These are phyloP conservation scores for Colletotrichum eleusines DNA, from an alignment of 2,329 filamentous ascomycete genomes.

Conservation along the genomic window DNA sequence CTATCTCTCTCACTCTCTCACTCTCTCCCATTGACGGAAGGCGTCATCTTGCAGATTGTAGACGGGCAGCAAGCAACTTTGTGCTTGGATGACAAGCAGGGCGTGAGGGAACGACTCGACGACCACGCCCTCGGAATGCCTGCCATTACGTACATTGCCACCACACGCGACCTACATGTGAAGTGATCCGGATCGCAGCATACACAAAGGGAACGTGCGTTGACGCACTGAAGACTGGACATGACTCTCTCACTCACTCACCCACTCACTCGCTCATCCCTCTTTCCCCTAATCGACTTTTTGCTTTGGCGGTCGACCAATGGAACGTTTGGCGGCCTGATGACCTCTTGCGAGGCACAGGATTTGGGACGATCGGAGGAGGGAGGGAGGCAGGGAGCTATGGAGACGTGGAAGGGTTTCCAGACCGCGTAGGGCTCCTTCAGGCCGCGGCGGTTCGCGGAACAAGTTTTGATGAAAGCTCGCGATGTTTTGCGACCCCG, in stretches of 20 bases:
- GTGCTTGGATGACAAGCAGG: too few relatives aligned
- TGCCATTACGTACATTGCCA: not conserved
- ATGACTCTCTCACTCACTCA: conserved; percentile 4
- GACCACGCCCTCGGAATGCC: not conserved
- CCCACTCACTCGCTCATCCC: too few relatives aligned
- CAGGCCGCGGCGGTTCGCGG: conserved; percentile 24
- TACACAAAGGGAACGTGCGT: conserved; percentile 3
- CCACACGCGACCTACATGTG: not conserved
- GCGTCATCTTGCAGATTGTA: conserved; percentile 14
- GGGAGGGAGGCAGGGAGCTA: conserved; percentile 52
- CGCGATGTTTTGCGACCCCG: conserved; percentile 11
- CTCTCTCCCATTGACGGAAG: not conserved
- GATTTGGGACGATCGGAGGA: conserved; percentile 60
- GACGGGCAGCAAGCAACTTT: not conserved
- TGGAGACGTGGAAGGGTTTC: conserved; percentile 44
- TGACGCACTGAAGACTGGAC: not conserved
- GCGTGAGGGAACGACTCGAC: not conserved
- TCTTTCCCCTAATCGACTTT: too few relatives aligned
- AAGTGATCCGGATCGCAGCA: not conserved
- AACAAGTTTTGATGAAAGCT: not conserved
- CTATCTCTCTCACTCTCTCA: too few relatives aligned
- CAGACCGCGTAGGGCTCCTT: not conserved
- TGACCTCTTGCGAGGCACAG: conserved; percentile 43
- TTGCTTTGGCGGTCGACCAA: too few relatives aligned
- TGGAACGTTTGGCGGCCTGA: too few relatives aligned